These are phyloP conservation scores for Leucosporidium yakuticum DNA, from an alignment of 768 basidiomycete species.

Conservation along the genomic window DNA sequence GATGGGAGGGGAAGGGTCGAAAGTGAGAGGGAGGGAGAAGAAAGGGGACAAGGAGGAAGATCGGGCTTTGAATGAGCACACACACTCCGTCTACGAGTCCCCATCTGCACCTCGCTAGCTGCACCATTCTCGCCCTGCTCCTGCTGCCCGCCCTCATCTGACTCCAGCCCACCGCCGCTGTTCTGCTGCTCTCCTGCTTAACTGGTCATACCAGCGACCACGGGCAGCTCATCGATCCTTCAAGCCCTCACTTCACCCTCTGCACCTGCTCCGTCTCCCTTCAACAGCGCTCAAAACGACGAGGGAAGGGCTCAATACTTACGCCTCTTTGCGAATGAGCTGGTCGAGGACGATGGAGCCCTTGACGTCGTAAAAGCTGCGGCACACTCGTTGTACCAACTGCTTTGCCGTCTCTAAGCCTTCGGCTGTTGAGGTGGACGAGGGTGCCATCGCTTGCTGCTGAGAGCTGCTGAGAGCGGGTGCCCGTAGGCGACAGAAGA, in stretches of 20 bases:
- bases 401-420: conserved; percentile 74
- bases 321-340: conserved; percentile 87
- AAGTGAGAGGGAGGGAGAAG: not conserved
- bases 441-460: not conserved
- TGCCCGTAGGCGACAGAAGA: too few relatives aligned
- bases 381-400: conserved; percentile 85
- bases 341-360: conserved; percentile 89
- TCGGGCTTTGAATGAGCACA: conserved; percentile 21
- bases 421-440: conserved; percentile 44
- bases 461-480: too few relatives aligned
- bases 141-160: too few relatives aligned
- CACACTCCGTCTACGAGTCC: too few relatives aligned
- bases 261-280: not conserved
- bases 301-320: conserved; percentile 49
- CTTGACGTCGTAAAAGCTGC: conserved; percentile 90
- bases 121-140: too few relatives aligned
- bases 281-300: not conserved
- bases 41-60: conserved; percentile 29
- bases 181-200: not conserved
- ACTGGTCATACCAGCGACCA: not conserved
- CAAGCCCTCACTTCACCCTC: not conserved
- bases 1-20: conserved; percentile 5
- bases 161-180: too few relatives aligned
- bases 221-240: not conserved
- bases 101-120: too few relatives aligned